These are phyloP conservation scores for Aspergillus aculeatinus DNA, from an alignment of 2,329 filamentous ascomycete genomes.

Conservation along the genomic window DNA sequence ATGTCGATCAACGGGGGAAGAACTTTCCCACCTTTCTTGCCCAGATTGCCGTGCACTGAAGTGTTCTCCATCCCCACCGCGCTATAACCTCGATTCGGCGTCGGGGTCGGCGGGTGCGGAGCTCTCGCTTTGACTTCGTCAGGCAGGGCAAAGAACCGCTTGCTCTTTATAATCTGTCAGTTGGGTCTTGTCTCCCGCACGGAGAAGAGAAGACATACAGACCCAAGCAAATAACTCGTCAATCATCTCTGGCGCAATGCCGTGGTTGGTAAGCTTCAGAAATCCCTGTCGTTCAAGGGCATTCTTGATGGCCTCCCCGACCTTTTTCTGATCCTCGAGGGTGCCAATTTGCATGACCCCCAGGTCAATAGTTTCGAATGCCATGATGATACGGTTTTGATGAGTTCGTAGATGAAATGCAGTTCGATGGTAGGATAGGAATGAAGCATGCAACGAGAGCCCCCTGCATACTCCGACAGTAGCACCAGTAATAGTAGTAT, in stretches of 20 bases:
- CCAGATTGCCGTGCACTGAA: slow-evolving; percentile 21
- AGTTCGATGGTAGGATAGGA: neutral
- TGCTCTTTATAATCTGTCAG: slow-evolving; percentile 3
- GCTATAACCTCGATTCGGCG: slow-evolving; percentile 34
- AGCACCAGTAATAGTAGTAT: too few species aligned
- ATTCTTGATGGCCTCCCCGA: neutral
- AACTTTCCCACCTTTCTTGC: slow-evolving; percentile 18
- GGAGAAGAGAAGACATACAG: neutral
- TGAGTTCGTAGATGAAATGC: neutral
- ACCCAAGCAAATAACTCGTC: neutral
- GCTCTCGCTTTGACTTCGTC: slow-evolving; percentile 29
- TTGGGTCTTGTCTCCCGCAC: neutral
- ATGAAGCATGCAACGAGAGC: too few species aligned
- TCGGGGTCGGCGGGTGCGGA: slow-evolving; percentile 30
- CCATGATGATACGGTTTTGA: neutral
- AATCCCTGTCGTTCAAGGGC: neutral
- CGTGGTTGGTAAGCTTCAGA: neutral
- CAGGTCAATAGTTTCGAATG: neutral
- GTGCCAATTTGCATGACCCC: neutral
- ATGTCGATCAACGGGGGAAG: neutral
- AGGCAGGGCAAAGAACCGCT: slow-evolving; percentile 26
- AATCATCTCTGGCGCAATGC: neutral
- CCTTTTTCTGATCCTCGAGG: neutral
- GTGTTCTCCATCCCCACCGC: slow-evolving; percentile 32
- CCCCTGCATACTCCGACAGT: too few species aligned